Base-by-base conservation (phyloP, 2,329 filamentous ascomycete genomes). In the Monosporascus sp. region DNA sequence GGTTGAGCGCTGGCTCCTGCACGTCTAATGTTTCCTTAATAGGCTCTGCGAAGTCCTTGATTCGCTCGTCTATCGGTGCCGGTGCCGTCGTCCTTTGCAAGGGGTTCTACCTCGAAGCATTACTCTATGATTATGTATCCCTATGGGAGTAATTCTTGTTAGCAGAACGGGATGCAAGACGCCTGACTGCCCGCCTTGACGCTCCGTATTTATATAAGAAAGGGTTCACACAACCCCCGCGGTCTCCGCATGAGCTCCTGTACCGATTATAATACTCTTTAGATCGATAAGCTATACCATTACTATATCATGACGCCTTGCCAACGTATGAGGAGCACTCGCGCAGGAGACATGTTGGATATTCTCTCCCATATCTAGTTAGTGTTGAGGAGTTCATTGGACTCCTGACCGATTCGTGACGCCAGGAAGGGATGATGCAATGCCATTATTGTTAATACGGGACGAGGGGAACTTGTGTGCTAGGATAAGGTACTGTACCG, bases 21-120 rank as follows among this genome's bases (percentile, higher is more conserved):
- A 90, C 72, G 1, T 75, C 76, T 1, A 90, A 73, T 0, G 71
- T 83, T 63, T 89, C 84, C 61, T 88, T 89, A 56, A 70, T 76
- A 1, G 80, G 86, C 55, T 79, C 70, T 6, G 78, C 80, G 15
- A 83, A 79, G 63, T 90, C 87, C 39, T 78, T 77, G 55, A 89
- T 88, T 37, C 75, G 72, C 5, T 81, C 70, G 52, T 83, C 75
- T 58, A 89, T 85, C 39, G 84, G 77, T 60, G 78, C 76, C 8
- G 83, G 83, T 2, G 70, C 73, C 76, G 78, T 79, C 11, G 9
- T 31, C 27, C 9, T 31, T 27, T 45, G 17, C 43, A 45, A 20
- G 14, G 17, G 15, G 1, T 31, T 39, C 15, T 39, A 27, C 25
- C 8, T 27, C 25, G 25, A 27, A 9, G 25, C 2, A 27, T 2